phyloP scores from a whole-genome alignment of 192 early-diverging fungal genomes.

The Coemansia sp. region DNA sequence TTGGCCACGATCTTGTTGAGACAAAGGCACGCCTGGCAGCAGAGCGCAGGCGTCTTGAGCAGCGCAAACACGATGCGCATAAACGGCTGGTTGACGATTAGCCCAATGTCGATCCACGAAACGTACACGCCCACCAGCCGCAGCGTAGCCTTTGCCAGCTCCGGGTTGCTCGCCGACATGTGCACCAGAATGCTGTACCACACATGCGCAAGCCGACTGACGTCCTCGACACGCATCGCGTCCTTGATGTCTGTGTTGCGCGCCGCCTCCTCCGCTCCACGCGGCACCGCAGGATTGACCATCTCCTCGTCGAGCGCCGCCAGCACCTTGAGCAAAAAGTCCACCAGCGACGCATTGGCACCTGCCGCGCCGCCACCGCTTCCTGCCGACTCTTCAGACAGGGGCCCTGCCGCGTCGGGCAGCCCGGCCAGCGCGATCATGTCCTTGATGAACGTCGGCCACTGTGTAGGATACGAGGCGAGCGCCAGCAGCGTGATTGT shows the following conservation, averaged over 20 bases:
- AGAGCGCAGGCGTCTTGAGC: slow-evolving; percentile 57
- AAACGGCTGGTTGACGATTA: slow-evolving; percentile 81
- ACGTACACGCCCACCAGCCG: slow-evolving; percentile 82
- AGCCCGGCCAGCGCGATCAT: slow-evolving; percentile 62
- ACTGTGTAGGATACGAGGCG: slow-evolving; percentile 77
- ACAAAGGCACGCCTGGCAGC: slow-evolving; percentile 76
- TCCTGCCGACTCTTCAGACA: slow-evolving; percentile 40
- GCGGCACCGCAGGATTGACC: slow-evolving; percentile 65
- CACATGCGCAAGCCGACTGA: slow-evolving; percentile 62
- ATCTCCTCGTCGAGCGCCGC: slow-evolving; percentile 86
- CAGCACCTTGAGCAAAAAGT: slow-evolving; percentile 76
- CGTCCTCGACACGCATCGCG: slow-evolving; percentile 77
- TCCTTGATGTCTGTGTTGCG: slow-evolving; percentile 88
- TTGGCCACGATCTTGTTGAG: slow-evolving; percentile 83
- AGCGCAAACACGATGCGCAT: slow-evolving; percentile 73
- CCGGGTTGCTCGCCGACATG: slow-evolving; percentile 49
- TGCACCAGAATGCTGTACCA: slow-evolving; percentile 76
- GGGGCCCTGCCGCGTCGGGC: slow-evolving; percentile 43
- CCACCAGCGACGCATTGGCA: slow-evolving; percentile 49
- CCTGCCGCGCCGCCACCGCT: slow-evolving; percentile 53
- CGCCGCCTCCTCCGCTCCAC: slow-evolving; percentile 60
- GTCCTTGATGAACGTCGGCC: slow-evolving; percentile 88
- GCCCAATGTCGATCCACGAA: slow-evolving; percentile 93
- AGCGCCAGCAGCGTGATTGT: slow-evolving; percentile 75
- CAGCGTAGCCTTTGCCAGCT: slow-evolving; percentile 64